Evolutionary conservation across 2,329 filamentous ascomycete species (phyloP).

Genomic region (Fusarium sp.): DNA sequence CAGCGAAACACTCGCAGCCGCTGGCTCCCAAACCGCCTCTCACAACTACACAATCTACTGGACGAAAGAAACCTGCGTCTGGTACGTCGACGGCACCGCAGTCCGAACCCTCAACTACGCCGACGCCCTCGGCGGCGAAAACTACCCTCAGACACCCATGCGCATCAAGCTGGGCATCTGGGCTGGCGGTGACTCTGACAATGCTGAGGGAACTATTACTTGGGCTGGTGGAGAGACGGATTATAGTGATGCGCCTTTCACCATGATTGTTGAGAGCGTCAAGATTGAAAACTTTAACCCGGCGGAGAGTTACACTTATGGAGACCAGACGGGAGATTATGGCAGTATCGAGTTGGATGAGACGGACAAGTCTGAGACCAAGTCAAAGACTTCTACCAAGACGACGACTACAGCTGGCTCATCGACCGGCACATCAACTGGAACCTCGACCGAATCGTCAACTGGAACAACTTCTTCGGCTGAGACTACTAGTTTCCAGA

Average conservation of each 20-base stretch:
- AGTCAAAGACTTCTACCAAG: background rate
- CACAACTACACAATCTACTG: constrained; percentile 78
- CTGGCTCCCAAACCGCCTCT: constrained; percentile 49
- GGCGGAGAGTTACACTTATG: constrained; percentile 48
- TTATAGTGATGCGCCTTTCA: constrained; percentile 61
- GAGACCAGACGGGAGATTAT: constrained; percentile 40
- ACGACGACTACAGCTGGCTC: background rate
- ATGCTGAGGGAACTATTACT: constrained; percentile 69
- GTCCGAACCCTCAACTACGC: constrained; percentile 47
- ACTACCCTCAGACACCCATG: constrained; percentile 78
- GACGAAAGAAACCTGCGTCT: constrained; percentile 68
- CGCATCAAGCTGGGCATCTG: constrained; percentile 72
- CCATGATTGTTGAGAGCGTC: constrained; percentile 64
- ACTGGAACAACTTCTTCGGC: constrained; percentile 4
- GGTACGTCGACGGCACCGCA: constrained; percentile 65
- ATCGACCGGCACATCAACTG: constrained; percentile 13
- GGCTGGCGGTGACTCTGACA: constrained; percentile 54
- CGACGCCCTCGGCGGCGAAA: constrained; percentile 60
- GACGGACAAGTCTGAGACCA: constrained; percentile 17
- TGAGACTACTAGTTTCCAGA: constrained; percentile 9
- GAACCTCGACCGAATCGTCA: background rate
- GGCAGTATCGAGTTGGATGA: constrained; percentile 39
- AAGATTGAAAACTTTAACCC: constrained; percentile 58
- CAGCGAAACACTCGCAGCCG: constrained; percentile 19
- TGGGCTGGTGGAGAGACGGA: constrained; percentile 72